Percentiles rank a stretch among this genome's conserved stretches.
Evolutionary conservation across 1,284 basidiomycete species (phyloP).

Genomic region (Pseudozyma tsukubaensis): DNA sequence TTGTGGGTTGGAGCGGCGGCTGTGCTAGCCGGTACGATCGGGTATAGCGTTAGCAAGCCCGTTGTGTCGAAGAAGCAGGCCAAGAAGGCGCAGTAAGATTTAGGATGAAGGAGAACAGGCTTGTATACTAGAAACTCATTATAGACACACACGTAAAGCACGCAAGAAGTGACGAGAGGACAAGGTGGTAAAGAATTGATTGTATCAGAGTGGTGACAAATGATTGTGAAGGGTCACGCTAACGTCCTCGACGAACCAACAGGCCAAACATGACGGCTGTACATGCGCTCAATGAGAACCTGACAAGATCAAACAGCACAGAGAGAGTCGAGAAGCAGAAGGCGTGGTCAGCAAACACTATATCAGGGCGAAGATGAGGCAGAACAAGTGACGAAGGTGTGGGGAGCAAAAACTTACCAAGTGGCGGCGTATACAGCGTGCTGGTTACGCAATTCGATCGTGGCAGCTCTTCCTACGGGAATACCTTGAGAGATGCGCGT

Average conservation of each 20-base stretch:
- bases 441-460: slow-evolving; percentile 90
- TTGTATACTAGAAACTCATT: background rate
- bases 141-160: no score
- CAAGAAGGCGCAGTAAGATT: background rate
- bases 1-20: slow-evolving; percentile 69
- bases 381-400: background rate
- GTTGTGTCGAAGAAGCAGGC: background rate
- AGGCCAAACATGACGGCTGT: slow-evolving; percentile 60
- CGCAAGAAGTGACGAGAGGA: no score
- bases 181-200: no score
- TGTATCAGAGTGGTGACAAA: background rate
- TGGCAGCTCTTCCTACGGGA: slow-evolving; percentile 85
- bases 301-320: background rate
- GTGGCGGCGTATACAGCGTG: slow-evolving; percentile 96
- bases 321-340: background rate
- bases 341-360: background rate
- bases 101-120: no score
- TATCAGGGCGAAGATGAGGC: no score
- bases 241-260: slow-evolving; percentile 47
- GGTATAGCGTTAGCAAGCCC: slow-evolving; percentile 70
- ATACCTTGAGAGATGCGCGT: slow-evolving; percentile 78
- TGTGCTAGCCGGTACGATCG: slow-evolving; percentile 79
- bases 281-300: slow-evolving; percentile 59
- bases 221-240: background rate
- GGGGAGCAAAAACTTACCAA: slow-evolving; percentile 74